Conservation (phyloP, 176 grass and related monocot genomes). For the Carex kokanica region DNA sequence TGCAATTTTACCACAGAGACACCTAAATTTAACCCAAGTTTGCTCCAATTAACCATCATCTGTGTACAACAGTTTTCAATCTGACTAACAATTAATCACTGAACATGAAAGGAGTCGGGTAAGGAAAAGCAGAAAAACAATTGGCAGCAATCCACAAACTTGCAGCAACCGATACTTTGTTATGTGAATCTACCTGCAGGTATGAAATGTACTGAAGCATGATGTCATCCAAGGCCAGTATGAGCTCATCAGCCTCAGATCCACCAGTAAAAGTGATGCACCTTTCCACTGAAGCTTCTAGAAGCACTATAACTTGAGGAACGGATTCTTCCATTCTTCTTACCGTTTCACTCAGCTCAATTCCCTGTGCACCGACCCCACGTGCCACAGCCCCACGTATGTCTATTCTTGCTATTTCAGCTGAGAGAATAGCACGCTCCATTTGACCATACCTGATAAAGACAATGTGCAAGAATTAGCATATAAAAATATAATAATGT, state of each 20-base stretch:
- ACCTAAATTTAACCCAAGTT: neutral
- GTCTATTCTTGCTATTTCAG: slow-evolving; percentile 74
- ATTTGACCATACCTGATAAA: slow-evolving; percentile 86
- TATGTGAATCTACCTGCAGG: slow-evolving; percentile 27
- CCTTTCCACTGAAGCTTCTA: slow-evolving; percentile 95
- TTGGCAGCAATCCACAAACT: neutral
- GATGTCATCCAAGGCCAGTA: slow-evolving; percentile 76
- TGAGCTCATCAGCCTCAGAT: slow-evolving; percentile 90
- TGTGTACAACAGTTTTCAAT: neutral
- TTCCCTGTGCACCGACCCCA: slow-evolving; percentile 89
- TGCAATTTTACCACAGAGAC: neutral
- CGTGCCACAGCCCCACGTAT: slow-evolving; percentile 84
- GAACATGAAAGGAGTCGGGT: neutral
- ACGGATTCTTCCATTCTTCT: slow-evolving; percentile 98
- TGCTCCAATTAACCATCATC: neutral
- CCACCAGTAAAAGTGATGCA: slow-evolving; percentile 93
- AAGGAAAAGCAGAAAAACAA: neutral
- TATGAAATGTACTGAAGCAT: slow-evolving; percentile 95
- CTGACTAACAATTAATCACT: neutral
- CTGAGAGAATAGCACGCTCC: slow-evolving; percentile 87
- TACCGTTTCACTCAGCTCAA: slow-evolving; percentile 97
- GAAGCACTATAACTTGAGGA: slow-evolving; percentile 78
- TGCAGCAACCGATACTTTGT: neutral
- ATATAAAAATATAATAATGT: neutral
- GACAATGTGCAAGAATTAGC: neutral